These are phyloP conservation scores for Aspergillus sp. DNA, from an alignment of 2,329 filamentous ascomycete genomes.

Conservation along the genomic window DNA sequence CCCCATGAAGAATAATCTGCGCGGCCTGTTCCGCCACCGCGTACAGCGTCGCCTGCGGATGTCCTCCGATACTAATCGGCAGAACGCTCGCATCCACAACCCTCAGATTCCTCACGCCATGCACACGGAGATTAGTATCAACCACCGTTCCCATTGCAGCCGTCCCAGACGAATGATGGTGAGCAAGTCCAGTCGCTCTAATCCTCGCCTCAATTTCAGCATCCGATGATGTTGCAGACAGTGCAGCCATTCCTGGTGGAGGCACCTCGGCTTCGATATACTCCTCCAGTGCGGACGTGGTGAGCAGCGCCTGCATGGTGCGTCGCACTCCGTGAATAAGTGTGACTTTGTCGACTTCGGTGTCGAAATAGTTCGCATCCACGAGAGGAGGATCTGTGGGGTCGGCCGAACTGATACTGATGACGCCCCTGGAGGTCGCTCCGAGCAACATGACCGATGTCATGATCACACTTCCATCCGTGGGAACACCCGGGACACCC, in stretches of 20 bases:
- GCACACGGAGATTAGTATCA: not conserved
- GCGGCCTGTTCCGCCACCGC: conserved; percentile 15
- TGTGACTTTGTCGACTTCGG: not conserved
- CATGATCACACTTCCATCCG: conserved; percentile 18
- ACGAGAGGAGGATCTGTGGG: conserved; percentile 1
- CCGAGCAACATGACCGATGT: conserved; percentile 14
- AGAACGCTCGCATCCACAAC: conserved; percentile 9
- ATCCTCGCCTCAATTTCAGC: conserved; percentile 1
- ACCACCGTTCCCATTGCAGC: conserved; percentile 5
- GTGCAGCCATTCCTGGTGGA: not conserved
- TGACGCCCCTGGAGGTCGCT: conserved; percentile 14
- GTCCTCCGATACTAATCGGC: conserved; percentile 9
- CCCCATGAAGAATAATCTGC: not conserved
- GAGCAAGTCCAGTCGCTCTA: conserved; percentile 2
- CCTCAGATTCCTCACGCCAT: not conserved
- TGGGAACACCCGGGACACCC: not conserved
- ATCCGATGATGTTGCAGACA: not conserved
- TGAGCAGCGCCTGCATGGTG: not conserved
- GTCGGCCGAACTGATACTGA: conserved; percentile 8
- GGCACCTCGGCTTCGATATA: not conserved
- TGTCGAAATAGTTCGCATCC: conserved; percentile 14
- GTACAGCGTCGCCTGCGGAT: conserved; percentile 9
- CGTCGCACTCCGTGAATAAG: conserved; percentile 8
- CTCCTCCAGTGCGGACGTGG: not conserved
- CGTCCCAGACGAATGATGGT: not conserved